Evolutionary conservation across 1,284 basidiomycete genomes (phyloP), one percentile per base, ranked within the genome.

Genomic region (Pisolithus thermaeus): DNA sequence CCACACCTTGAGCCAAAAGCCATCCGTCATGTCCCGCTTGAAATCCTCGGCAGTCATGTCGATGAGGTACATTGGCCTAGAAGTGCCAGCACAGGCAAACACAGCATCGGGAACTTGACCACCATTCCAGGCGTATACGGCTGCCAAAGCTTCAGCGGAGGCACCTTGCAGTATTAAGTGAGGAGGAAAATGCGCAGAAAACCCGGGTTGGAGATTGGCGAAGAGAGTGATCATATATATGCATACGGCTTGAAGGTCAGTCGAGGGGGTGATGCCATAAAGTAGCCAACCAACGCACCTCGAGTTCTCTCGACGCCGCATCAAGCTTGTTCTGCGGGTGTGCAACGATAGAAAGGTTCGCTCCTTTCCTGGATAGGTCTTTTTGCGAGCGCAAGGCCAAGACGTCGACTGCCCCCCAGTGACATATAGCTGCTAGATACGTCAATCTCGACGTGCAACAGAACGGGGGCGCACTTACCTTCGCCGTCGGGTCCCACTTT

Each of bases 261-360:
- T 23, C n/a, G 45, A 4, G 28, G 43, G 20, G 23, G 8, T 22
- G 37, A 25, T 16, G 12, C 18, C 14, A 8, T 20, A 7, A 11
- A 11, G 40, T 8, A 5, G 38, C 23, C n/a, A 22, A 45, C 22
- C n/a, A 18, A 47, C 64, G 9, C 47, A 80, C 84, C 73, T 86
- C 77, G 35, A 90, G 66, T 47, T 75, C 64, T 28, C 65, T 65
- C 7, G 81, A 52, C 0, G 84, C 85, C 23, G 66, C 64, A 36
- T 75, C 69, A 3, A 88, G 71, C 58, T 80, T 83, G 47, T 66
- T 66, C 56, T 79, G 72, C 46, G 79, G 77, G 18, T 87, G 72
- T 47, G 86, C 86, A 27, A 89, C 81, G 51, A 91, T 83, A 3
- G 83, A 83, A 11, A 90, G 80, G 57, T 84, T 75, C 2, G 87